phyloP scores from a whole-genome alignment of 2,329 filamentous ascomycete genomes.

The Lithohypha guttulata region DNA sequence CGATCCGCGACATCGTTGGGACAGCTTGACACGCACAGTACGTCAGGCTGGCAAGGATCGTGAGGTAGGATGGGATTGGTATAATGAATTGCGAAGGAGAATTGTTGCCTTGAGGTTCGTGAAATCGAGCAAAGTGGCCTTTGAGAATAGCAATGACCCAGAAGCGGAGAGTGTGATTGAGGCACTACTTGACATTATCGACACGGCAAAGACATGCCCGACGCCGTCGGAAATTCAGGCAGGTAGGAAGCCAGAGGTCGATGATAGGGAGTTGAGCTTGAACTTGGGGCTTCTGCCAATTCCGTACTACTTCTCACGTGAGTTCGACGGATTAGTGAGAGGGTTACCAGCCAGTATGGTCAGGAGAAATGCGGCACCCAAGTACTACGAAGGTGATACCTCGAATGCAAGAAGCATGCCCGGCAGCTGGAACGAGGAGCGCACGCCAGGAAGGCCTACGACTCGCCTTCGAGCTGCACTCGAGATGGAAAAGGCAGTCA shows the following conservation, averaged over 20 bases:
- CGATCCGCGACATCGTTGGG: conserved; percentile 19
- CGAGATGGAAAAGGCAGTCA: conserved; percentile 9
- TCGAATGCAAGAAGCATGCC: not conserved
- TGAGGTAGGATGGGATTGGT: conserved; percentile 15
- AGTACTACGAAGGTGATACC: not conserved
- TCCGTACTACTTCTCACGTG: conserved; percentile 4
- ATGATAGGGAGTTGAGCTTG: conserved; percentile 15
- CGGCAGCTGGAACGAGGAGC: conserved; percentile 1
- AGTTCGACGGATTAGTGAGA: conserved; percentile 4
- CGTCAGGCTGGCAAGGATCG: not conserved
- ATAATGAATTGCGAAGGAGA: conserved; percentile 13
- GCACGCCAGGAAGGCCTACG: conserved; percentile 7
- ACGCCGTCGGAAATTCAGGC: conserved; percentile 12
- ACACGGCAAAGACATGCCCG: conserved; percentile 18
- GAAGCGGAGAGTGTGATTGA: conserved; percentile 6
- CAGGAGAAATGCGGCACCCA: not conserved
- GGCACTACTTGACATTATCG: conserved; percentile 18
- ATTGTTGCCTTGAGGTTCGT: conserved; percentile 10
- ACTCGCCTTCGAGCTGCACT: conserved; percentile 10
- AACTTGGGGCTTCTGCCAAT: conserved; percentile 16
- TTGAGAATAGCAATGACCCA: not conserved
- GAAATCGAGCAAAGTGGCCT: not conserved
- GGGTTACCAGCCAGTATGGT: conserved; percentile 2
- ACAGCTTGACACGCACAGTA: conserved; percentile 8
- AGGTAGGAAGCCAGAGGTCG: conserved; percentile 12